Percentiles rank a stretch among this genome's conserved stretches.
Conservation (phyloP, 768 basidiomycete genomes). For the Boletus sp. region DNA sequence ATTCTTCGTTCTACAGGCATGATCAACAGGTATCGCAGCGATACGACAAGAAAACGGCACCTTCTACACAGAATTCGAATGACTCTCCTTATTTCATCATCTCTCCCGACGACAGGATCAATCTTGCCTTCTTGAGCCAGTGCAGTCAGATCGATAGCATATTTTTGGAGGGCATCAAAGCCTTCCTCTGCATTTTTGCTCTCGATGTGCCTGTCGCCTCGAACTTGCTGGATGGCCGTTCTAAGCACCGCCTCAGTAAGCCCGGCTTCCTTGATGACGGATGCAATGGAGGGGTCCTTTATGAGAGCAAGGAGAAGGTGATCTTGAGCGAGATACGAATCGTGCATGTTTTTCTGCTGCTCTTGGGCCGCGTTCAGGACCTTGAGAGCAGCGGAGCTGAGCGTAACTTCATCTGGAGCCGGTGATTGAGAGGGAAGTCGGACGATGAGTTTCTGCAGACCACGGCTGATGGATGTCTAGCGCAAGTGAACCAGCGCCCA, state of each 20-base stretch:
- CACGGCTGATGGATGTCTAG: slow-evolving; percentile 62
- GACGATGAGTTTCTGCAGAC: slow-evolving; percentile 73
- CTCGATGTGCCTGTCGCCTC: slow-evolving; percentile 85
- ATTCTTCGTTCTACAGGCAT: slow-evolving; percentile 76
- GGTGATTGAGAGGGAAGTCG: slow-evolving; percentile 83
- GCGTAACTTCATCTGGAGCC: slow-evolving; percentile 74
- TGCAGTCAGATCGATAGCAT: slow-evolving; percentile 81
- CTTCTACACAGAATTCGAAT: slow-evolving; percentile 82
- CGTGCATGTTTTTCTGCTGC: slow-evolving; percentile 81
- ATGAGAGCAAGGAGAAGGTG: slow-evolving; percentile 85
- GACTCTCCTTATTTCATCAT: slow-evolving; percentile 86
- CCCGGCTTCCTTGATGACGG: slow-evolving; percentile 71
- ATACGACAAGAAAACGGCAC: slow-evolving; percentile 29
- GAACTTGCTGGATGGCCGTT: slow-evolving; percentile 73
- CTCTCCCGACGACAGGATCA: slow-evolving; percentile 93
- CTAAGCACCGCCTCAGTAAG: slow-evolving; percentile 72
- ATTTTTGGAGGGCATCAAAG: slow-evolving; percentile 90
- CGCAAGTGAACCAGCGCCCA: neutral
- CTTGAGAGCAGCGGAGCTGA: slow-evolving; percentile 55
- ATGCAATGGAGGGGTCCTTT: slow-evolving; percentile 65
- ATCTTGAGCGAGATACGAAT: slow-evolving; percentile 91
- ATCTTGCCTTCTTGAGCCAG: slow-evolving; percentile 90
- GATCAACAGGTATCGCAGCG: slow-evolving; percentile 7
- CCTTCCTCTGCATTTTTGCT: slow-evolving; percentile 85
- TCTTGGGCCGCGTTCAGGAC: slow-evolving; percentile 74